Conservation (phyloP, 2,329 filamentous ascomycete genomes). For the Cladosporium sp. region DNA sequence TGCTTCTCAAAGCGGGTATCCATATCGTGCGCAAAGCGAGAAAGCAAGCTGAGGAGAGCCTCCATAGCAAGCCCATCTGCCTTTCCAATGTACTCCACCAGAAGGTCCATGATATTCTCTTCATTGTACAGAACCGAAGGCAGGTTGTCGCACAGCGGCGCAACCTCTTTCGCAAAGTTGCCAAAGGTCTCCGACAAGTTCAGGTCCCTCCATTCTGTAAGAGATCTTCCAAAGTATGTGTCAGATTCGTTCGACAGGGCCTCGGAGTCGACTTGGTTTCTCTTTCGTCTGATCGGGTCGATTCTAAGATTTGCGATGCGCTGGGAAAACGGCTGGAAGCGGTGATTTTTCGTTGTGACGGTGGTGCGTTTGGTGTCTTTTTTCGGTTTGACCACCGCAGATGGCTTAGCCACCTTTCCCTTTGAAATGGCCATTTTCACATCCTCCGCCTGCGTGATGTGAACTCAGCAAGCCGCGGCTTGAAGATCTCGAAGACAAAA, state of each 20-base stretch:
- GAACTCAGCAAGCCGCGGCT: not conserved
- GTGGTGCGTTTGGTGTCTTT: conserved; percentile 59
- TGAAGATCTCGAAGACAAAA: not conserved
- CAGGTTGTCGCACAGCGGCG: conserved; percentile 78
- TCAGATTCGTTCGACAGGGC: conserved; percentile 74
- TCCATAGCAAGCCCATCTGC: conserved; percentile 77
- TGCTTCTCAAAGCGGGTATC: conserved; percentile 82
- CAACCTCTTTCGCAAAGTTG: conserved; percentile 67
- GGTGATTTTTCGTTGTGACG: conserved; percentile 71
- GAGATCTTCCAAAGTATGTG: conserved; percentile 76
- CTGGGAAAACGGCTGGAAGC: conserved; percentile 84
- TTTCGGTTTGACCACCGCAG: conserved; percentile 48
- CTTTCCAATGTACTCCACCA: conserved; percentile 69
- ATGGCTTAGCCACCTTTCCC: conserved; percentile 28
- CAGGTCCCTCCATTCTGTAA: conserved; percentile 86
- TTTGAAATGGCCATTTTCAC: conserved; percentile 40
- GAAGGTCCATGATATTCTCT: conserved; percentile 70
- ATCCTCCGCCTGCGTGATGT: conserved; percentile 13
- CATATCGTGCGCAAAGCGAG: conserved; percentile 90
- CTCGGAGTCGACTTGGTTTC: conserved; percentile 53
- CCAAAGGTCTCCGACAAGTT: conserved; percentile 81
- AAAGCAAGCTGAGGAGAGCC: conserved; percentile 78
- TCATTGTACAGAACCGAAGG: conserved; percentile 89
- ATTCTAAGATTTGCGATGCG: conserved; percentile 89
- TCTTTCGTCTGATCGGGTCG: conserved; percentile 85